phyloP scores from a whole-genome alignment of 352 stramenopile genomes.

The Globisporangium barbulae region DNA sequence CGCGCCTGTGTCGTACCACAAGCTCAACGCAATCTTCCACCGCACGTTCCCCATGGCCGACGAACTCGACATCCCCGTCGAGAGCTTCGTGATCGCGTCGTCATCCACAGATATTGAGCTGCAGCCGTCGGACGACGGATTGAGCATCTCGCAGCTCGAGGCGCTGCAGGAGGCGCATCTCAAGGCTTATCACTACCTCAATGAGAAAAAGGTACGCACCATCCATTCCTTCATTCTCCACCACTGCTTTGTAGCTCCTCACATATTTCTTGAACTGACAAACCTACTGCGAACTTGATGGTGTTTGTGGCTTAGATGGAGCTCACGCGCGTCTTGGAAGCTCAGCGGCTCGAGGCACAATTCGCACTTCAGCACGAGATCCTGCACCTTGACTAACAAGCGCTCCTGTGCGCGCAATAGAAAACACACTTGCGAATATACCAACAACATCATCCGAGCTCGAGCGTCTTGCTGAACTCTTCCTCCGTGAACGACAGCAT shows the following conservation, averaged over 20 bases:
- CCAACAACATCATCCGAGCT: slow-evolving; percentile 34
- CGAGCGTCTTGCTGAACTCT: slow-evolving; percentile 77
- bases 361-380: slow-evolving; percentile 68
- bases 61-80: slow-evolving; percentile 70
- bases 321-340: slow-evolving; percentile 68
- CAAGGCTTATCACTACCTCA: slow-evolving; percentile 77
- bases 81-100: slow-evolving; percentile 74
- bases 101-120: slow-evolving; percentile 37
- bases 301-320: slow-evolving; percentile 43
- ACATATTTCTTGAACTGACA: background rate
- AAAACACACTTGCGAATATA: background rate
- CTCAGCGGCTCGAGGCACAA: slow-evolving; percentile 63
- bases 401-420: background rate
- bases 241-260: slow-evolving; percentile 8
- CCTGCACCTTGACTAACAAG: slow-evolving; percentile 32
- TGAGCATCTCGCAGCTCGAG: slow-evolving; percentile 86
- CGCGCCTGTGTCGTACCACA: slow-evolving; percentile 37
- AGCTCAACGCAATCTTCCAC: slow-evolving; percentile 54
- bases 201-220: slow-evolving; percentile 71
- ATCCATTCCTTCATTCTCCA: slow-evolving; percentile 1
- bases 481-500: slow-evolving; percentile 86
- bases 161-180: slow-evolving; percentile 79
- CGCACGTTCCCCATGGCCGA: slow-evolving; percentile 64
- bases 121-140: slow-evolving; percentile 35
- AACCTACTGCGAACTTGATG: background rate